phyloP scores from a whole-genome alignment of 2,329 filamentous ascomycete genomes.

The Ceratocystis cacaofunesta region DNA sequence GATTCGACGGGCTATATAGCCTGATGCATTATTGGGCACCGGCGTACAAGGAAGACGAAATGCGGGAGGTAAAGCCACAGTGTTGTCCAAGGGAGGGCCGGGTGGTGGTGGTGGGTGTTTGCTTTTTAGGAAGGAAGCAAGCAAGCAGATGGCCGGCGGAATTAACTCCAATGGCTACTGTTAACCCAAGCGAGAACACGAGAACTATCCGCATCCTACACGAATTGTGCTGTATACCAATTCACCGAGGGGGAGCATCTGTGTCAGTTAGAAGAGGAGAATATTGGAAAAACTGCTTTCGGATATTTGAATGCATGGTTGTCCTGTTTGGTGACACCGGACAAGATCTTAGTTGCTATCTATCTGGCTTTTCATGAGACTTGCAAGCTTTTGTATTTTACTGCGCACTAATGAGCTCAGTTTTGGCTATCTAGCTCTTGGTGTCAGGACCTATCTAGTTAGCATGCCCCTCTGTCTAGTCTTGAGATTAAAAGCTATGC shows the following conservation, averaged over 20 bases:
- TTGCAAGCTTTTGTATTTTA: background rate
- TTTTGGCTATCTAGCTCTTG: background rate
- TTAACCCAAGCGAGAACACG: background rate
- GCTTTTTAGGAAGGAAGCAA: background rate
- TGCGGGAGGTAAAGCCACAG: background rate
- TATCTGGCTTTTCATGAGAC: background rate
- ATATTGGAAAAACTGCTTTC: background rate
- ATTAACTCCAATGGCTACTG: background rate
- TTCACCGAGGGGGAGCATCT: background rate
- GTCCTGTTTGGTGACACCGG: background rate
- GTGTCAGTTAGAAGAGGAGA: background rate
- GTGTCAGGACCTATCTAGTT: background rate
- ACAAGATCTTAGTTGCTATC: background rate
- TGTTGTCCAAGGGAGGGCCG: background rate
- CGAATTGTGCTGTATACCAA: too few species aligned
- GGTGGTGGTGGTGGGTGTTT: background rate
- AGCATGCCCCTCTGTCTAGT: background rate
- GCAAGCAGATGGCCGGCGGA: background rate
- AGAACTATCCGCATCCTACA: background rate
- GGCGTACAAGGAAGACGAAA: background rate
- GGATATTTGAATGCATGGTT: background rate
- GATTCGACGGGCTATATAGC: background rate
- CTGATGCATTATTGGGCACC: background rate
- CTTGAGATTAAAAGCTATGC: background rate
- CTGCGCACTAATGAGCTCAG: background rate